A percentile compares a stretch with the other conserved stretches of the same genome.
Evolutionary conservation across 371 early-diverging fungal genomes (phyloP).

Genomic region (Saksenaea vasiformis): DNA sequence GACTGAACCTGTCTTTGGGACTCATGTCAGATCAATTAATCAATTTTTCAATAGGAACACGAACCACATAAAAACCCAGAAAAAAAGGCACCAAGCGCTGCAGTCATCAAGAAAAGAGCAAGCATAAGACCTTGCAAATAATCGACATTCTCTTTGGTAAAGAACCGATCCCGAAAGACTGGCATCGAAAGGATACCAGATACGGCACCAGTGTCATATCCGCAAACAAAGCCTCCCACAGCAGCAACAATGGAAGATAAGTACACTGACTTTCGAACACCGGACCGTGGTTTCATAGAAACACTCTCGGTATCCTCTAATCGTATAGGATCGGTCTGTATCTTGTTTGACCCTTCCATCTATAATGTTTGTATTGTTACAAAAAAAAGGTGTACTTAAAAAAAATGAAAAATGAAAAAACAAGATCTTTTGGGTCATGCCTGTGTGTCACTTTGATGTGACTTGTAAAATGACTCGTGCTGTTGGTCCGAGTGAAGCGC

Average conservation of each 20-base stretch:
- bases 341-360: conserved; percentile 1
- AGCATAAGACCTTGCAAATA: conserved; percentile 32
- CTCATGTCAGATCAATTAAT: neutral
- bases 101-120: conserved; percentile 46
- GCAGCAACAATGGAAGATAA: conserved; percentile 28
- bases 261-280: conserved; percentile 29
- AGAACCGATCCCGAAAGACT: conserved; percentile 16
- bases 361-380: neutral
- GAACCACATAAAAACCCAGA: conserved; percentile 48
- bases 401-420: conserved; percentile 5
- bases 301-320: neutral
- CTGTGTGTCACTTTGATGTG: neutral
- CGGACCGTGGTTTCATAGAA: neutral
- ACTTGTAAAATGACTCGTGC: neutral
- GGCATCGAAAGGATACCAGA: conserved; percentile 30
- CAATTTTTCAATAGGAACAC: conserved; percentile 3
- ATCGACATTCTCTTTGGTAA: conserved; percentile 12
- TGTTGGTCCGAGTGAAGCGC: no score
- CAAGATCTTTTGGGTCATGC: neutral
- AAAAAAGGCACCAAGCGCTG: conserved; percentile 44
- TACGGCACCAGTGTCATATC: conserved; percentile 43
- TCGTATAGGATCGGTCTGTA: neutral
- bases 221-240: conserved; percentile 35
- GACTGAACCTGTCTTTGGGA: conserved; percentile 39
- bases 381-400: neutral